These are phyloP conservation scores for Pseudognaphalium luteoalbum DNA, from an alignment of 129 eudicot genomes.

Conservation along the genomic window DNA sequence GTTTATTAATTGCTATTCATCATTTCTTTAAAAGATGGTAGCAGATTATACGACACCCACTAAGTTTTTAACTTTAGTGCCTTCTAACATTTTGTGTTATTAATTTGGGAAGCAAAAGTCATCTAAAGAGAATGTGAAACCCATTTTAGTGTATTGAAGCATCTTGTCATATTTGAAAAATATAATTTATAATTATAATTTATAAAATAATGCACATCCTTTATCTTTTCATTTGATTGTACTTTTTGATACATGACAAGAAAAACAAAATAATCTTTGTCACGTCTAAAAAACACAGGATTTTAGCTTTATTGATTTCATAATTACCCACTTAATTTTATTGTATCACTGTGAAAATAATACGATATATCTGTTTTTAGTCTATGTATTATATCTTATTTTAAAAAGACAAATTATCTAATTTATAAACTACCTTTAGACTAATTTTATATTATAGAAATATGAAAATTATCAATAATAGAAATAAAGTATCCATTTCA, in stretches of 20 bases:
- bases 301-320: conserved; percentile 1
- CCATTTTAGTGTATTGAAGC: conserved; percentile 35
- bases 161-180: conserved; percentile 17
- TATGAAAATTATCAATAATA: too few species aligned
- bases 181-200: neutral
- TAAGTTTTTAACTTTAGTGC: conserved; percentile 30
- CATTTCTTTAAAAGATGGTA: neutral
- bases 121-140: conserved; percentile 36
- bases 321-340: neutral
- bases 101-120: conserved; percentile 37
- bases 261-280: conserved; percentile 13
- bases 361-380: too few species aligned
- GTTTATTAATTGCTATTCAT: neutral
- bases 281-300: conserved; percentile 5
- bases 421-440: too few species aligned
- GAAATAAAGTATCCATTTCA: too few species aligned
- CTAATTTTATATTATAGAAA: too few species aligned
- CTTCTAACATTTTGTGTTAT: conserved; percentile 28
- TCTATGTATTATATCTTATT: too few species aligned
- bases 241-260: conserved; percentile 14
- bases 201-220: neutral
- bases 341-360: too few species aligned
- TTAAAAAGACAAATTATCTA: too few species aligned
- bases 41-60: conserved; percentile 30
- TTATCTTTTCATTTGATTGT: neutral